Evolutionary conservation across 192 early-diverging fungal genomes (phyloP), one percentile per base, ranked within the genome.

Genomic region (Gaertneriomyces sp.): DNA sequence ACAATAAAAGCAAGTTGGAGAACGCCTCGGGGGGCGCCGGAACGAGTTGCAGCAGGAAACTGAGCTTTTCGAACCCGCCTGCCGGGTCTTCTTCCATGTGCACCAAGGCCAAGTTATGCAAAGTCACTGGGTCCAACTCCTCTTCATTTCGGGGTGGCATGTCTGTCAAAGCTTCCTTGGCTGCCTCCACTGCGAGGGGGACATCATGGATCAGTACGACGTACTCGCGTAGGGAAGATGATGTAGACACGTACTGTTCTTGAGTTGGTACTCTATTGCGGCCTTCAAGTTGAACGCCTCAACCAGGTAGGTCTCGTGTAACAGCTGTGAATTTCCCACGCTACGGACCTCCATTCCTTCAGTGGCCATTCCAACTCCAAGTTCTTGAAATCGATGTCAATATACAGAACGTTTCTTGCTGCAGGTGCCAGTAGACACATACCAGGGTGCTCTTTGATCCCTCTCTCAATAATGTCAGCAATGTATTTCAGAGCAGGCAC

Each of bases 211-310:
- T 43, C 58, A 61, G 9, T 9, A 41, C 46, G 11, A 44, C 12
- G n/a, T 56, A 1, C 12, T 56, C 11, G 54, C 25, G 0, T 42
- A 45, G 25, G 25, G 16, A 72, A 33, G 25, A 1, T 33, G 25
- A 33, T 33, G 25, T 33, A 33, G 11, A 61, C 59, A 41, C 64
- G n/a, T 67, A 84, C 82, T 67, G 68, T 86, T 86, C 53, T 81
- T 81, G 19, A 86, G 72, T 39, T 85, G 78, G 63, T 85, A 86
- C 63, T 86, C 85, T 46, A 86, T 86, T 0, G 85, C 85, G 6
- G 85, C 85, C 74, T 86, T 86, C 12, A 86, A 74, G 63, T 86
- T 86, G 68, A 86, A 86, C 0, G 83, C 85, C 64, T 86, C 85
- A 40, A 86, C 64, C 10, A 86, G 63, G 53, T 77, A 85, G 19